A percentile compares a stretch with the other conserved stretches of the same genome.
Conservation (phyloP, 148 eudicot genomes). For the Arctostaphylos glauca region DNA sequence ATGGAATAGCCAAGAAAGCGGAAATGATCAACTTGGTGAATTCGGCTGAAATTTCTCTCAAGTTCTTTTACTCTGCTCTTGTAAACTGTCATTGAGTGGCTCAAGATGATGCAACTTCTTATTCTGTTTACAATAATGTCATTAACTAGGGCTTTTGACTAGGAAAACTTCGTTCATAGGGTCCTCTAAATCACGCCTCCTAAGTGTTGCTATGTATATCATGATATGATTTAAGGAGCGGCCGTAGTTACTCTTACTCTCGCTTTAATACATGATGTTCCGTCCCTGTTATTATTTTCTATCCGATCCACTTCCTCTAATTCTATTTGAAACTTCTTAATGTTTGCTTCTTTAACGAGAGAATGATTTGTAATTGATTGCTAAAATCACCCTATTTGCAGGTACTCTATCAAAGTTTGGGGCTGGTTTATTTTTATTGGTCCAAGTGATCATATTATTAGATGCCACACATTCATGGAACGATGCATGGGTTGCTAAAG, state of each 20-base stretch:
- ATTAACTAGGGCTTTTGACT: not conserved
- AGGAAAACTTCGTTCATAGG: not conserved
- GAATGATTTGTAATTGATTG: not conserved
- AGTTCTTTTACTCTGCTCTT: not conserved
- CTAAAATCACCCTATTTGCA: constrained; percentile 30
- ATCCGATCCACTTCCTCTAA: not conserved
- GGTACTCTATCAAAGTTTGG: constrained; percentile 87
- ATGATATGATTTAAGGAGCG: not conserved
- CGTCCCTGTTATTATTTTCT: not conserved
- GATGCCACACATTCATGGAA: constrained; percentile 98
- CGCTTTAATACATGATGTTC: not conserved
- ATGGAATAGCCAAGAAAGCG: not conserved
- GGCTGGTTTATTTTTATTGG: constrained; percentile 88
- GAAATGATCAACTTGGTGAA: not conserved
- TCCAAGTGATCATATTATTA: constrained; percentile 84
- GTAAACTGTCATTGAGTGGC: not conserved
- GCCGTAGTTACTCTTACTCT: not conserved
- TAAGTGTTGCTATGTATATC: not conserved
- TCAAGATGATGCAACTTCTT: not conserved
- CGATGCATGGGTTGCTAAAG: constrained; percentile 98
- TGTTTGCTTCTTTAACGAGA: not conserved
- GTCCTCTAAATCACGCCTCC: not conserved
- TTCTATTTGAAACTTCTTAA: not conserved
- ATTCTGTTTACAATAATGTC: not conserved
- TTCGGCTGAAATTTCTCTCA: not conserved